Evolutionary conservation across 352 stramenopile genomes (phyloP).

Genomic region (Phytophthora tentaculata): DNA sequence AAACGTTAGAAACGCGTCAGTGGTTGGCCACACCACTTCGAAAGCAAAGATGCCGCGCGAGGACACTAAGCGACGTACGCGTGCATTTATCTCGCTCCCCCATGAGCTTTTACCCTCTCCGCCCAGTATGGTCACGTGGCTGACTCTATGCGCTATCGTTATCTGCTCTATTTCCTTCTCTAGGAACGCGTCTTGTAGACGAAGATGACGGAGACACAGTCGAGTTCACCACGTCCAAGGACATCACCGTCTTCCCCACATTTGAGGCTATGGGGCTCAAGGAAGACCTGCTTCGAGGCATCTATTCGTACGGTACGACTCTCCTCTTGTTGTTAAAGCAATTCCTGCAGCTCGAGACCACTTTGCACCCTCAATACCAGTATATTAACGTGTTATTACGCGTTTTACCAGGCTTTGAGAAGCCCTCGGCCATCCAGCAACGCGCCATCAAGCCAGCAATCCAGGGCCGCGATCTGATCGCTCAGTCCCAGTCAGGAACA

Average conservation of each 20-base stretch:
- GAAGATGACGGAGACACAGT: constrained; percentile 72
- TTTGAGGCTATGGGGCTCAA: constrained; percentile 94
- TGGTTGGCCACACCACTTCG: constrained; percentile 10
- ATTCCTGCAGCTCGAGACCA: too few relatives aligned
- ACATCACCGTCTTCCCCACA: constrained; percentile 85
- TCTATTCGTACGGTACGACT: constrained; percentile 81
- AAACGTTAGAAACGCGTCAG: constrained; percentile 15
- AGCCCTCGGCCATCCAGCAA: constrained; percentile 98
- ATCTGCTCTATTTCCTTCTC: constrained; percentile 10
- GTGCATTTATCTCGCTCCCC: constrained; percentile 1
- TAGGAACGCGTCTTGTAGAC: constrained; percentile 69
- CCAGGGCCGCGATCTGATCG: constrained; percentile 96
- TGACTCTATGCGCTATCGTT: constrained; percentile 16
- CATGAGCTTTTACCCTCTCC: background rate
- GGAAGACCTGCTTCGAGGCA: constrained; percentile 91
- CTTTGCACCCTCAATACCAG: too few relatives aligned
- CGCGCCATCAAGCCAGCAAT: constrained; percentile 97
- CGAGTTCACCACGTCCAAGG: constrained; percentile 92
- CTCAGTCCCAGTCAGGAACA: constrained; percentile 95
- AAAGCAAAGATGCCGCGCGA: constrained; percentile 26
- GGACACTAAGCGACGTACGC: constrained; percentile 39
- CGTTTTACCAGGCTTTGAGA: constrained; percentile 91
- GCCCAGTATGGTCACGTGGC: constrained; percentile 1
- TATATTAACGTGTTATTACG: constrained; percentile 7
- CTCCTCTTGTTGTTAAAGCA: background rate